phyloP scores from a whole-genome alignment of 139 green algal species.

The Auxenochlorella pyrenoidosa region DNA sequence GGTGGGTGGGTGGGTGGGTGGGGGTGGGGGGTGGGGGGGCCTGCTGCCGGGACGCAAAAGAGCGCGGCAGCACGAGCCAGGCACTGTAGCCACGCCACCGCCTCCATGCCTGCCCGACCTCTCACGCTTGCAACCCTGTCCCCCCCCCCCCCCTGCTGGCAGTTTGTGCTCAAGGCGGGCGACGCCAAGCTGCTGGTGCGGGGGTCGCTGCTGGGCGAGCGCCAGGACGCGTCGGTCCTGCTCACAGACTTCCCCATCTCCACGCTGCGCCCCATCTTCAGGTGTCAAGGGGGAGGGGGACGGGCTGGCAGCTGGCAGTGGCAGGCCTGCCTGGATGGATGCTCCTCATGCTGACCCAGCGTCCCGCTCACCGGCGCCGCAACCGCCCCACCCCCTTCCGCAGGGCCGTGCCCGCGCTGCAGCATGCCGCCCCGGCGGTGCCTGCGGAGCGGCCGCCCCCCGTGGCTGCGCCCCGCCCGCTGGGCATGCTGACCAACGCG shows the following conservation, averaged over 20 bases:
- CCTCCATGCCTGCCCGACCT: not conserved
- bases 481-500: conserved; percentile 41
- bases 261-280: conserved; percentile 76
- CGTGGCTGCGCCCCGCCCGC: conserved; percentile 34
- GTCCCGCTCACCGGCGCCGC: not conserved
- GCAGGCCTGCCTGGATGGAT: not conserved
- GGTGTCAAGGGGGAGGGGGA: not conserved
- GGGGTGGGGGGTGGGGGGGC: not conserved
- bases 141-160: not conserved
- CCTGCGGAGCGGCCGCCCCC: conserved; percentile 21
- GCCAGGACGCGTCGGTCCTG: conserved; percentile 81
- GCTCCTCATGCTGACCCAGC: not conserved
- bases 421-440: conserved; percentile 64
- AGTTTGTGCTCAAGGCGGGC: conserved; percentile 50
- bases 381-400: not conserved
- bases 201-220: conserved; percentile 73
- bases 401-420: conserved; percentile 67
- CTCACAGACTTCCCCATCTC: conserved; percentile 85
- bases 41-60: not conserved
- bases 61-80: not conserved
- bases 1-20: not conserved
- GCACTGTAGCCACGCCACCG: not conserved
- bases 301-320: not conserved
- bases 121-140: too few relatives aligned
- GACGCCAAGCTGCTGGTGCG: conserved; percentile 55